Conservation (phyloP, 495 filamentous ascomycete genomes). For the Penicillium turbatum region DNA sequence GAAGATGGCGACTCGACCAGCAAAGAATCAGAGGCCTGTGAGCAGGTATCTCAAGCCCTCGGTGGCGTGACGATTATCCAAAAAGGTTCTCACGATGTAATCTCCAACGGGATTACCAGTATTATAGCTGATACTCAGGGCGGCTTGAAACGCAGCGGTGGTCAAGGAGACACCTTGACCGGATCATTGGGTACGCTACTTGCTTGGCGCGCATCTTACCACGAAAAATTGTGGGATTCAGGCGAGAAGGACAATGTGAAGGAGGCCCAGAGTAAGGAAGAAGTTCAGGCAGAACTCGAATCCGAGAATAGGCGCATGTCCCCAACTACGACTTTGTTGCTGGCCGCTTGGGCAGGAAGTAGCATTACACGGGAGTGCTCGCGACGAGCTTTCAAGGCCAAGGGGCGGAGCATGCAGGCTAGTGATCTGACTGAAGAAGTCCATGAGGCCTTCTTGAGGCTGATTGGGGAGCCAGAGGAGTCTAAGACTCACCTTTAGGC, state of each 20-base stretch:
- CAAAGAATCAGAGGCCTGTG: slow-evolving; percentile 54
- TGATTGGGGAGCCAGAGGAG: slow-evolving; percentile 59
- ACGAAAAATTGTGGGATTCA: slow-evolving; percentile 74
- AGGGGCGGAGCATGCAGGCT: slow-evolving; percentile 86
- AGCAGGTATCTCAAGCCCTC: slow-evolving; percentile 68
- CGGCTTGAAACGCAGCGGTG: slow-evolving; percentile 84
- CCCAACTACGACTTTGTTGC: slow-evolving; percentile 60
- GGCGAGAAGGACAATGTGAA: slow-evolving; percentile 42
- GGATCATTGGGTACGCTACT: slow-evolving; percentile 83
- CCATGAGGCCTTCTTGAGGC: slow-evolving; percentile 69
- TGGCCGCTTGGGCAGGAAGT: slow-evolving; percentile 83
- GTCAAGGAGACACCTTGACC: slow-evolving; percentile 94
- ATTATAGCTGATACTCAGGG: slow-evolving; percentile 69
- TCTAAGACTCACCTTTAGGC: slow-evolving; percentile 40
- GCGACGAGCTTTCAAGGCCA: slow-evolving; percentile 77
- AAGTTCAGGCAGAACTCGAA: slow-evolving; percentile 43
- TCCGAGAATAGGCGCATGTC: slow-evolving; percentile 45
- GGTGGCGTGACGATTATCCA: slow-evolving; percentile 88
- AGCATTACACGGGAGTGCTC: slow-evolving; percentile 89
- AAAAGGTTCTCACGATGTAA: slow-evolving; percentile 81
- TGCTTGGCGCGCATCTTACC: slow-evolving; percentile 82
- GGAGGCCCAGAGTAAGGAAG: slow-evolving; percentile 35
- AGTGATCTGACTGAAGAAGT: slow-evolving; percentile 93
- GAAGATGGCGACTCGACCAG: slow-evolving; percentile 42
- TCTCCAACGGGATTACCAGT: slow-evolving; percentile 76